phyloP scores from a whole-genome alignment of 2,329 filamentous ascomycete genomes.

The Calonectria honghensis region DNA sequence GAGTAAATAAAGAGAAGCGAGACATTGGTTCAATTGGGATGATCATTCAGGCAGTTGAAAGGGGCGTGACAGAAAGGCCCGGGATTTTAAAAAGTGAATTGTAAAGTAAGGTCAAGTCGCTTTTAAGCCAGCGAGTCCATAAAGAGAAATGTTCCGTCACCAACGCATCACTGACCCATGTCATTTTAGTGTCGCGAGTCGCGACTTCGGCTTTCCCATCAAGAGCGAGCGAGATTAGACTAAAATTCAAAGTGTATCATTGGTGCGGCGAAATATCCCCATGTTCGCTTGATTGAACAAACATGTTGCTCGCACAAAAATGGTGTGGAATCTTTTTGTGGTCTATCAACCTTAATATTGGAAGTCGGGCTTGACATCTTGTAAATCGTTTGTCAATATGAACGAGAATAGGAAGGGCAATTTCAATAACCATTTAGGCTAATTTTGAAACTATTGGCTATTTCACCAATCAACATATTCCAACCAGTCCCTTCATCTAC shows the following conservation, averaged over 20 bases:
- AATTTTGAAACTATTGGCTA: not conserved
- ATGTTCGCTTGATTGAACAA: not conserved
- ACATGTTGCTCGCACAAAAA: not conserved
- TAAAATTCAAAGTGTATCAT: not conserved
- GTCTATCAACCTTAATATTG: not conserved
- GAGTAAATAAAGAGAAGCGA: not conserved
- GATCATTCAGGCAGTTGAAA: too few species aligned
- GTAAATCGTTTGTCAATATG: not conserved
- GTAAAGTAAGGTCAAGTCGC: not conserved
- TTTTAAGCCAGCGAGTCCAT: not conserved
- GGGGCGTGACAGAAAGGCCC: not conserved
- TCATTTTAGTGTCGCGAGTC: slow-evolving; percentile 10
- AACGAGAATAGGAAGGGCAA: not conserved
- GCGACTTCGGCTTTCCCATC: slow-evolving; percentile 10
- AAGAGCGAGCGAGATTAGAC: not conserved
- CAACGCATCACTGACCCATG: not conserved
- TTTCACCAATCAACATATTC: not conserved
- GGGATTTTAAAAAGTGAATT: not conserved
- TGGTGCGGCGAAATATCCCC: not conserved
- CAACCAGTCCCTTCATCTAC: too few species aligned
- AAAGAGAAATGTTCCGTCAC: not conserved
- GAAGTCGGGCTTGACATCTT: not conserved
- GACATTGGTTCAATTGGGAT: not conserved
- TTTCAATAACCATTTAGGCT: not conserved
- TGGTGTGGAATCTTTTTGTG: not conserved